Conservation (phyloP, 2,329 filamentous ascomycete genomes). For the Penicillium frequentans region DNA sequence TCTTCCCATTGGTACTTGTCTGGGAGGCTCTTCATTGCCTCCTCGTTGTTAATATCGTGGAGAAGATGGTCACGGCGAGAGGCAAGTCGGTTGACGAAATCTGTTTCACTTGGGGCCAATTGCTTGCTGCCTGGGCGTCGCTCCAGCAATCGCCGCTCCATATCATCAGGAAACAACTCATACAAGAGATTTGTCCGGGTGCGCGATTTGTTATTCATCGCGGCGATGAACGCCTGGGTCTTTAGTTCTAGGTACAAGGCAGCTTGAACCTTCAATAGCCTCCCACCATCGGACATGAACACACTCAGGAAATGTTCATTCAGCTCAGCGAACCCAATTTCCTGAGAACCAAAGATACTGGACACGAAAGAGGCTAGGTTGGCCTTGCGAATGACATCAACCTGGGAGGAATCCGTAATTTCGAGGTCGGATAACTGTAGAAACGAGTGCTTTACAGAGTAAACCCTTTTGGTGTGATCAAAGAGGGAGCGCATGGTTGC, state of each 20-base stretch:
- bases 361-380: constrained; percentile 66
- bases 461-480: constrained; percentile 63
- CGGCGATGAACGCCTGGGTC: constrained; percentile 66
- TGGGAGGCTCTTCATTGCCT: constrained; percentile 51
- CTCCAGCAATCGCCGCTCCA: constrained; percentile 55
- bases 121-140: constrained; percentile 56
- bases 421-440: constrained; percentile 55
- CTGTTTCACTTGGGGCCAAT: constrained; percentile 59
- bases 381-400: constrained; percentile 62
- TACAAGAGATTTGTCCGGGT: constrained; percentile 58
- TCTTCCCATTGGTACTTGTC: constrained; percentile 65
- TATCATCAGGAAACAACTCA: constrained; percentile 59
- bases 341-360: constrained; percentile 63
- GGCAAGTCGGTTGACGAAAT: constrained; percentile 58
- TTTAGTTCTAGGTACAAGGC: constrained; percentile 64
- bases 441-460: constrained; percentile 57
- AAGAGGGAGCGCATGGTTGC: constrained; percentile 62
- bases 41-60: constrained; percentile 53
- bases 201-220: constrained; percentile 57
- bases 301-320: constrained; percentile 65
- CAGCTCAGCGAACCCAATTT: constrained; percentile 64
- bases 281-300: constrained; percentile 60
- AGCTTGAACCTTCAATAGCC: constrained; percentile 60
- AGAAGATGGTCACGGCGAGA: constrained; percentile 59
- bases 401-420: constrained; percentile 52